Evolutionary conservation across 345 rosid genomes (phyloP).

Genomic region (Rhodamnia argentea): DNA sequence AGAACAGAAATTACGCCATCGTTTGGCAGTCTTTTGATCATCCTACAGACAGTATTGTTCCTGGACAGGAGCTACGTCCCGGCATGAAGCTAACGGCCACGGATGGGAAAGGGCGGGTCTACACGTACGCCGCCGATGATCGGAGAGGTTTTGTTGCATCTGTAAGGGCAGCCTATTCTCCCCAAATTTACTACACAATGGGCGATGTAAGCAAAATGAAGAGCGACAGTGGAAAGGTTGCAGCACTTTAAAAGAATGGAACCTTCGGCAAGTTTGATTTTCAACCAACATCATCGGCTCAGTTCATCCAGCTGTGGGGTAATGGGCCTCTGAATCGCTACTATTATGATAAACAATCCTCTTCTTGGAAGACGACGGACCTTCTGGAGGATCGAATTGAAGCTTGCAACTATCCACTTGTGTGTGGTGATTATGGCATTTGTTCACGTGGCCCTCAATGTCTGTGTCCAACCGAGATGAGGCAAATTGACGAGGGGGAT

Average conservation of each 20-base stretch:
- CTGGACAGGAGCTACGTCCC: not conserved
- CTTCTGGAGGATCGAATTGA: not conserved
- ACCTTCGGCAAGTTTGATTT: not conserved
- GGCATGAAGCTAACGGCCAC: not conserved
- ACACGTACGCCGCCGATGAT: not conserved
- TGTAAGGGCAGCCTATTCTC: not conserved
- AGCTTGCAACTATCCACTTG: not conserved
- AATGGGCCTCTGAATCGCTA: fast-evolving
- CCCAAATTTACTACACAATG: not conserved
- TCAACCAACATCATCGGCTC: not conserved
- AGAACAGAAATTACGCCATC: not conserved
- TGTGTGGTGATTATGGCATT: not conserved
- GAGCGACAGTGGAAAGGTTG: not conserved
- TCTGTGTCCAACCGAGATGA: not conserved
- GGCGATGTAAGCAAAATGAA: not conserved
- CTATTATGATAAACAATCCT: not conserved
- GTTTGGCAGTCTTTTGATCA: not conserved
- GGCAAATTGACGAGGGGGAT: not conserved
- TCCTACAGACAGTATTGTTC: not conserved
- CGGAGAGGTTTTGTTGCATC: not conserved
- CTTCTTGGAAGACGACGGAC: not conserved
- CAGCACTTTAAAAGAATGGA: not conserved
- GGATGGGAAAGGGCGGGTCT: not conserved
- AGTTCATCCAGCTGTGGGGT: fast-evolving
- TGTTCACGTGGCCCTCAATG: fast-evolving